A percentile compares a stretch with the other conserved stretches of the same genome.
Evolutionary conservation across 257 asterid species (phyloP).

Genomic region (Nemophila menziesii): DNA sequence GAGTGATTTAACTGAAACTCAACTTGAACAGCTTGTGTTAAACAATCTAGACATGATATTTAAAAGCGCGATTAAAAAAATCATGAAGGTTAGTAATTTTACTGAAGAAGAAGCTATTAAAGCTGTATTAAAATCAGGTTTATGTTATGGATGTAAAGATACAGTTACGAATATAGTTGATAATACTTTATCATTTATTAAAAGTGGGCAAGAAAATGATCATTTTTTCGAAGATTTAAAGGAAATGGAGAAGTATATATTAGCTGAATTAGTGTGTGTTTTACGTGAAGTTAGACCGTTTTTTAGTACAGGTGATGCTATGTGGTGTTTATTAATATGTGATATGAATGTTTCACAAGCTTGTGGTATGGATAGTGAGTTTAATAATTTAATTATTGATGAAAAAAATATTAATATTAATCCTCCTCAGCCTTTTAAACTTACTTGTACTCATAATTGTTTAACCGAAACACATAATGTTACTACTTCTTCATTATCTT

Average conservation of each 20-base stretch:
- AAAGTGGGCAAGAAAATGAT: constrained; percentile 51
- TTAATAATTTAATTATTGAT: constrained; percentile 31
- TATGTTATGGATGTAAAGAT: constrained; percentile 91
- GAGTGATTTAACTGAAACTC: constrained; percentile 81
- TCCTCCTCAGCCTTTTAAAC: constrained; percentile 27
- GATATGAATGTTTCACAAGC: constrained; percentile 90
- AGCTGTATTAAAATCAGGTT: constrained; percentile 79
- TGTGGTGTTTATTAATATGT: constrained; percentile 93
- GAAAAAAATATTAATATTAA: constrained; percentile 32
- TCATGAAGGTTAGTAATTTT: constrained; percentile 58
- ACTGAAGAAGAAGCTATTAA: constrained; percentile 56
- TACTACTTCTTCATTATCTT: constrained; percentile 24
- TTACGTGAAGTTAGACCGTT: constrained; percentile 75
- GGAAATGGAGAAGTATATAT: constrained; percentile 73
- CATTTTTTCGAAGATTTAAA: constrained; percentile 68
- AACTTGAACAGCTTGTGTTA: constrained; percentile 75
- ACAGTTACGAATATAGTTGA: constrained; percentile 86
- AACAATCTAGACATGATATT: constrained; percentile 66
- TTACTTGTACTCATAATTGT: constrained; percentile 27
- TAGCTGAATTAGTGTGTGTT: constrained; percentile 90
- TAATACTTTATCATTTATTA: constrained; percentile 61
- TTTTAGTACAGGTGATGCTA: constrained; percentile 91
- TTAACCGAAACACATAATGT: constrained; percentile 24
- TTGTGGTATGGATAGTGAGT: constrained; percentile 75
- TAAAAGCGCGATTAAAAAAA: constrained; percentile 76